Conservation (phyloP, 2,329 filamentous ascomycete species). For the Botrytis hyacinthi region DNA sequence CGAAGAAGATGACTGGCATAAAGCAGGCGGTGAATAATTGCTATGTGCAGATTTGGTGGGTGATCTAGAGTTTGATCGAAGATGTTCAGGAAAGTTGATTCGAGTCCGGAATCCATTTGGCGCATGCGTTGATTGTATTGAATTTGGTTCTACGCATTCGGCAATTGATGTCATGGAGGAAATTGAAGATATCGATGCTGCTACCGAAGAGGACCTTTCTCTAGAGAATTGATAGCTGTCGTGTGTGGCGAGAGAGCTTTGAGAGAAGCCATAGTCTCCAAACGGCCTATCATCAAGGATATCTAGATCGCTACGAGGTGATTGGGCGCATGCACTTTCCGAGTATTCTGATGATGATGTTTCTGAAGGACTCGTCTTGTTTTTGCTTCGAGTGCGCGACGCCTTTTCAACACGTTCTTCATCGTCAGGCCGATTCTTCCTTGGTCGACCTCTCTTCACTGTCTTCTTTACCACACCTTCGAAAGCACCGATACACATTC, state of each 20-base stretch:
- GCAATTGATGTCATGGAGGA: conserved; percentile 19
- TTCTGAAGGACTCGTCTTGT: conserved; percentile 42
- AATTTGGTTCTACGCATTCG: conserved; percentile 37
- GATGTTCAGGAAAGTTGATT: conserved; percentile 30
- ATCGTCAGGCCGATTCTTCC: conserved; percentile 57
- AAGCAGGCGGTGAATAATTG: conserved; percentile 57
- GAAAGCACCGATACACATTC: conserved; percentile 95
- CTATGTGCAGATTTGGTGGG: conserved; percentile 50
- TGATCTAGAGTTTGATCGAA: conserved; percentile 44
- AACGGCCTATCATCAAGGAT: conserved; percentile 41
- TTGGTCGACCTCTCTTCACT: conserved; percentile 63
- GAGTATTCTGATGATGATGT: conserved; percentile 57
- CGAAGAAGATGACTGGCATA: conserved; percentile 60
- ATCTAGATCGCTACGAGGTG: conserved; percentile 50
- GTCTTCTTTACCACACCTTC: conserved; percentile 71
- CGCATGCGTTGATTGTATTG: conserved; percentile 33
- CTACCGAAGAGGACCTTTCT: conserved; percentile 28
- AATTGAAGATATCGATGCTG: conserved; percentile 13
- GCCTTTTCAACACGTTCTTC: conserved; percentile 55
- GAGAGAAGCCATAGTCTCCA: conserved; percentile 41
- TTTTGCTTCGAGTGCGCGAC: conserved; percentile 54
- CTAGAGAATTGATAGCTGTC: conserved; percentile 41
- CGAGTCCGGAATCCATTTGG: conserved; percentile 33
- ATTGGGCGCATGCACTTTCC: conserved; percentile 55
- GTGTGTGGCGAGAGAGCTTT: conserved; percentile 38